phyloP scores from a whole-genome alignment of 225 moss, liverwort and hornwort genomes.

The Straminergon stramineum region DNA sequence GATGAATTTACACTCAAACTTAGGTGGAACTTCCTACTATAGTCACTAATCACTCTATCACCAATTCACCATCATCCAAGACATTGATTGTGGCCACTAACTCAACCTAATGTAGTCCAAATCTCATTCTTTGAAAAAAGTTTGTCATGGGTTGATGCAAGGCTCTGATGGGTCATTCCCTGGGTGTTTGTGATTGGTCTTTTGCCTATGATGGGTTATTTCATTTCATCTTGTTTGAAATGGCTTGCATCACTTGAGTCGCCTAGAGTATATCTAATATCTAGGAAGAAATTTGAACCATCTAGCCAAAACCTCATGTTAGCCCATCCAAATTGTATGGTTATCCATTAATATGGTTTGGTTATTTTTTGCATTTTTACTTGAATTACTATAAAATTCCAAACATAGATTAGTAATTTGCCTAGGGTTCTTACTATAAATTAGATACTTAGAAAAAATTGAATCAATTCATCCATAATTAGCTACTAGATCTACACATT shows the following conservation, averaged over 20 bases:
- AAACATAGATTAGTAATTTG: background rate
- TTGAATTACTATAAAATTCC: background rate
- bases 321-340: background rate
- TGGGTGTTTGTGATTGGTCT: accelerated
- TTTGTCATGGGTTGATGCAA: background rate
- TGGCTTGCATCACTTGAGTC: accelerated
- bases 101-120: background rate
- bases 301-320: no score
- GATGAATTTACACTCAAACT: background rate
- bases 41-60: background rate
- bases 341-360: background rate
- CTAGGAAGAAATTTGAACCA: background rate
- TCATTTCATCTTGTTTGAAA: background rate
- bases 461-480: background rate
- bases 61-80: background rate
- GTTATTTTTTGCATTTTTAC: background rate
- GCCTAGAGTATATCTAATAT: accelerated
- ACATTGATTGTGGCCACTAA: background rate
- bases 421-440: accelerated
- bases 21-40: background rate
- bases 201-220: accelerated
- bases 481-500: accelerated
- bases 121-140: background rate
- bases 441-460: accelerated
- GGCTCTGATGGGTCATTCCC: background rate